Conservation (phyloP, 306 rosid species). For the Prunus salicina region DNA sequence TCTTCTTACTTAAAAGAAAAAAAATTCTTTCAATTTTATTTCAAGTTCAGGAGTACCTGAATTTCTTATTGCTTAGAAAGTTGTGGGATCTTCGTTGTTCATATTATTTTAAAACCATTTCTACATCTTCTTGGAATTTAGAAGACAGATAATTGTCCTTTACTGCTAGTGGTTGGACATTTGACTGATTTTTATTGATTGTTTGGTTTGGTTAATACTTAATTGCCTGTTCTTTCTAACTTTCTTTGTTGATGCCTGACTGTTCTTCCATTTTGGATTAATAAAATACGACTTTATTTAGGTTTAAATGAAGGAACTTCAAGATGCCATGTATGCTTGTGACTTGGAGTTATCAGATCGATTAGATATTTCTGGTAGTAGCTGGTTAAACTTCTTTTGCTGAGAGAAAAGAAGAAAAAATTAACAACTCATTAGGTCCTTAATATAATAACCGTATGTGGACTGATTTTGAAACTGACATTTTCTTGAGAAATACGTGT, state of each 20-base stretch:
- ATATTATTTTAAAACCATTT: neutral
- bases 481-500: too few relatives aligned
- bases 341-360: neutral
- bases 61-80: neutral
- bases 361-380: neutral
- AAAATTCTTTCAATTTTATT: neutral
- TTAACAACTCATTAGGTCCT: neutral
- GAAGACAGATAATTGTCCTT: neutral
- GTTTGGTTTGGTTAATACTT: neutral
- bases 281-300: neutral
- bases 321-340: neutral
- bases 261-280: neutral
- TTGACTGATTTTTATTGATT: neutral
- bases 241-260: neutral
- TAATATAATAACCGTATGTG: neutral
- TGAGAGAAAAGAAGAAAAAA: neutral
- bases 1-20: neutral
- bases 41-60: neutral
- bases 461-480: neutral
- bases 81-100: neutral
- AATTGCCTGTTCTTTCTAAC: neutral
- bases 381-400: neutral
- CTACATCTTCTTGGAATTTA: neutral
- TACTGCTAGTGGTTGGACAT: neutral
- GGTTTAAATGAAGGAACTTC: neutral